phyloP scores from a whole-genome alignment of 2,329 filamentous ascomycete species.

The Phialocephala sp. region DNA sequence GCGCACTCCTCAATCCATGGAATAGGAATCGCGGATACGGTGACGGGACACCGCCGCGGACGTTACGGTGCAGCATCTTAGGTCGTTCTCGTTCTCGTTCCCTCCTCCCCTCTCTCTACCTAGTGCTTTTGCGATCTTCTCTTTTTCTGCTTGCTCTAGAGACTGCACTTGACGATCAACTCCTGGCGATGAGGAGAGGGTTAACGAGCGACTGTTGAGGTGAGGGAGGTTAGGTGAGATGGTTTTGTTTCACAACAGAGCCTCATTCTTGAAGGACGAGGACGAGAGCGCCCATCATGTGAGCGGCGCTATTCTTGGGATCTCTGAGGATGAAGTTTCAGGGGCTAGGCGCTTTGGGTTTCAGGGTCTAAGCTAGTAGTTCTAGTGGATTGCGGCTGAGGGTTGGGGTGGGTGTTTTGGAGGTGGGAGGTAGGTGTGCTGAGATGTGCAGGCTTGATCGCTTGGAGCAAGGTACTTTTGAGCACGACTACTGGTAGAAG shows the following conservation, averaged over 20 bases:
- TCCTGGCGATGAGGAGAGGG: background rate
- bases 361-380: background rate
- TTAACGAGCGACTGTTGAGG: background rate
- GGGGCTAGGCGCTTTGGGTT: background rate
- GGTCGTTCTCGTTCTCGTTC: background rate
- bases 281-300: constrained; percentile 1
- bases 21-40: constrained; percentile 39
- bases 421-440: background rate
- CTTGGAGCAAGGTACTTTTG: background rate
- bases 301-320: background rate
- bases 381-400: constrained; percentile 1
- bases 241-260: background rate
- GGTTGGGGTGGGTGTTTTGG: background rate
- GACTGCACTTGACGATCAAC: background rate
- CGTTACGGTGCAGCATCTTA: constrained; percentile 42
- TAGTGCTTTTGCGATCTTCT: background rate
- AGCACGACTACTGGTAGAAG: background rate
- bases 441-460: background rate
- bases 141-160: background rate
- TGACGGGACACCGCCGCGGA: constrained; percentile 39
- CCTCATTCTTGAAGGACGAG: background rate
- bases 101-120: background rate
- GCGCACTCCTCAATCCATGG: constrained; percentile 36
- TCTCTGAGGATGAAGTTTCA: constrained; percentile 3
- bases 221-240: background rate